Conservation (phyloP, 768 basidiomycete genomes). For the Suillus clintonianus region DNA sequence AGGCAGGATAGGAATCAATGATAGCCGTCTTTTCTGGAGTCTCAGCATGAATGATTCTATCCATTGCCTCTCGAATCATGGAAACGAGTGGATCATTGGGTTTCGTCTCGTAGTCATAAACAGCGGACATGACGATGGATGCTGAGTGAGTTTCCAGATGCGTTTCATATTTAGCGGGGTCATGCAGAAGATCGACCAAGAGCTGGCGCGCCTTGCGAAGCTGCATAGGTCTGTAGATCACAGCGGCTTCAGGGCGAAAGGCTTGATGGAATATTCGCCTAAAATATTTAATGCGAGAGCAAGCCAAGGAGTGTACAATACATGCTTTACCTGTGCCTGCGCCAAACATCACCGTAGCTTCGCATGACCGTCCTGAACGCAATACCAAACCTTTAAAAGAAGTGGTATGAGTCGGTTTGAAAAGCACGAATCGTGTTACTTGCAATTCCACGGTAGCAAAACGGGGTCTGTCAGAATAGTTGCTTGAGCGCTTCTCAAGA, state of each 20-base stretch:
- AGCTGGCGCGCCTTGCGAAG: constrained; percentile 34
- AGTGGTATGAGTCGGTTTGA: neutral
- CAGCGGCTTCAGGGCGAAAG: constrained; percentile 11
- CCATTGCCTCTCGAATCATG: constrained; percentile 35
- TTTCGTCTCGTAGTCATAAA: constrained; percentile 38
- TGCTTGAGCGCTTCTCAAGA: constrained; percentile 43
- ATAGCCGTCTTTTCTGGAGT: constrained; percentile 10
- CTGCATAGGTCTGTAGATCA: constrained; percentile 16
- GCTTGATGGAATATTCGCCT: constrained; percentile 31
- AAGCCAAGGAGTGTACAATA: constrained; percentile 34
- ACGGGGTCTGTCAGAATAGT: constrained; percentile 42
- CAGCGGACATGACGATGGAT: constrained; percentile 37
- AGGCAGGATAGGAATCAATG: constrained; percentile 9
- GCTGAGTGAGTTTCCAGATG: constrained; percentile 35
- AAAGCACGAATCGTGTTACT: constrained; percentile 8
- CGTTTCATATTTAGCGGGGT: constrained; percentile 24
- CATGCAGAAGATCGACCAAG: constrained; percentile 32
- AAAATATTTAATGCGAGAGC: constrained; percentile 34
- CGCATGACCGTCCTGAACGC: constrained; percentile 41
- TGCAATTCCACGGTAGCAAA: constrained; percentile 41
- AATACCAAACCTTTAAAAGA: constrained; percentile 39
- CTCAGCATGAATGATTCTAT: constrained; percentile 3
- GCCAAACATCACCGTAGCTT: constrained; percentile 33
- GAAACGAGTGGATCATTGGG: constrained; percentile 38
- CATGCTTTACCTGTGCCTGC: constrained; percentile 22